phyloP scores from a whole-genome alignment of 2,329 filamentous ascomycete species.

The Eurotiales sp. region DNA sequence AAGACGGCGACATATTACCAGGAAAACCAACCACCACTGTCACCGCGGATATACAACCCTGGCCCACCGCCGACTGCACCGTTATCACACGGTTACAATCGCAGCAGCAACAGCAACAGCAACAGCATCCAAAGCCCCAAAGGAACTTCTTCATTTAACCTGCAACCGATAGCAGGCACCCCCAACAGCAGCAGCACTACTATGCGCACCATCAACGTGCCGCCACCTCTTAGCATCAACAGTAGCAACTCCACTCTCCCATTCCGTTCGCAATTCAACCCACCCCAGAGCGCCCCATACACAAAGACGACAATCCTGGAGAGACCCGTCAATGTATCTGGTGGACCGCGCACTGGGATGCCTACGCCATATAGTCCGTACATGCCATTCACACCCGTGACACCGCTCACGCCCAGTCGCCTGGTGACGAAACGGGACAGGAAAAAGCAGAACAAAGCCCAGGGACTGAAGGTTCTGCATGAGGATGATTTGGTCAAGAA shows the following conservation, averaged over 20 bases:
- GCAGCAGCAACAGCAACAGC: too few relatives aligned
- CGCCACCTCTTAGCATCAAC: conserved; percentile 30
- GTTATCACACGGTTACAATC: too few relatives aligned
- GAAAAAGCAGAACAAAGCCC: conserved; percentile 39
- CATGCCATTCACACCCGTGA: conserved; percentile 49
- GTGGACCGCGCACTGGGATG: conserved; percentile 45
- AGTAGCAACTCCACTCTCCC: conserved; percentile 31
- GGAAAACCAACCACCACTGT: conserved; percentile 55
- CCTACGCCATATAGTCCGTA: conserved; percentile 50
- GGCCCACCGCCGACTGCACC: conserved; percentile 54
- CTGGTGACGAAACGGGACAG: conserved; percentile 44
- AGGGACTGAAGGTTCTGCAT: conserved; percentile 41
- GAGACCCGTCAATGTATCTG: conserved; percentile 32
- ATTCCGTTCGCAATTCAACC: conserved; percentile 41
- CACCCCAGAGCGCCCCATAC: conserved; percentile 41
- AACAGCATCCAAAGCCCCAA: not conserved
- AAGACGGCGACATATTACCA: conserved; percentile 40
- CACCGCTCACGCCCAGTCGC: conserved; percentile 46
- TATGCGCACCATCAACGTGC: conserved; percentile 18
- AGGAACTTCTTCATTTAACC: conserved; percentile 7
- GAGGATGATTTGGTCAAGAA: conserved; percentile 46
- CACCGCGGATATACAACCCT: conserved; percentile 54
- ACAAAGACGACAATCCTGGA: conserved; percentile 50
- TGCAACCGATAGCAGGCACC: conserved; percentile 9
- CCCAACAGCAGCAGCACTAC: not conserved